These are phyloP conservation scores for Trichoderma endophyticum DNA, from an alignment of 2,329 filamentous ascomycete genomes.

Conservation along the genomic window DNA sequence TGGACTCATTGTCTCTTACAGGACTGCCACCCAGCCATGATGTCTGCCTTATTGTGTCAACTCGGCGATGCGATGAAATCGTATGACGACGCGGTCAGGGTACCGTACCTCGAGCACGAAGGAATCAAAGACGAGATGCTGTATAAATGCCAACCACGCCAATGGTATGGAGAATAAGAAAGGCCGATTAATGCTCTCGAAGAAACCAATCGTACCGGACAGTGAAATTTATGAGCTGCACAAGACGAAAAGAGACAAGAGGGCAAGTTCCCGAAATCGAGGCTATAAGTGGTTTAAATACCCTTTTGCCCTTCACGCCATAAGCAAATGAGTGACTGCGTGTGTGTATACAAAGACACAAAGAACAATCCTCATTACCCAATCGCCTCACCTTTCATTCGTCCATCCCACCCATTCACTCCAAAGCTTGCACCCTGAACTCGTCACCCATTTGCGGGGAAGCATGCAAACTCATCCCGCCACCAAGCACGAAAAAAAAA, in stretches of 20 bases:
- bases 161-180: not conserved
- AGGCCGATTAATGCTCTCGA: not conserved
- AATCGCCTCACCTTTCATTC: not conserved
- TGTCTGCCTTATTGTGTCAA: not conserved
- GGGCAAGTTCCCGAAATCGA: not conserved
- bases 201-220: not conserved
- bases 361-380: not conserved
- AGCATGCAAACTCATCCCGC: not conserved
- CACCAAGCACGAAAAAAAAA: not conserved
- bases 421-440: not conserved
- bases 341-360: not conserved
- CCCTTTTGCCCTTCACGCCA: not conserved
- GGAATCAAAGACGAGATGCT: not conserved
- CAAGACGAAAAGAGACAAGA: not conserved
- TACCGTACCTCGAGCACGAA: not conserved
- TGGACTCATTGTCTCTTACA: slow-evolving; percentile 6
- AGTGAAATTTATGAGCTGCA: not conserved
- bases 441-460: not conserved
- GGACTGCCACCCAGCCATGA: slow-evolving; percentile 21
- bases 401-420: not conserved
- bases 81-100: not conserved
- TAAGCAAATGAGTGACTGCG: not conserved
- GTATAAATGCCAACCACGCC: not conserved
- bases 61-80: not conserved
- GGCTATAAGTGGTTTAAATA: not conserved